Evolutionary conservation across 352 stramenopile genomes (phyloP).

Genomic region (Globisporangium barbulae): DNA sequence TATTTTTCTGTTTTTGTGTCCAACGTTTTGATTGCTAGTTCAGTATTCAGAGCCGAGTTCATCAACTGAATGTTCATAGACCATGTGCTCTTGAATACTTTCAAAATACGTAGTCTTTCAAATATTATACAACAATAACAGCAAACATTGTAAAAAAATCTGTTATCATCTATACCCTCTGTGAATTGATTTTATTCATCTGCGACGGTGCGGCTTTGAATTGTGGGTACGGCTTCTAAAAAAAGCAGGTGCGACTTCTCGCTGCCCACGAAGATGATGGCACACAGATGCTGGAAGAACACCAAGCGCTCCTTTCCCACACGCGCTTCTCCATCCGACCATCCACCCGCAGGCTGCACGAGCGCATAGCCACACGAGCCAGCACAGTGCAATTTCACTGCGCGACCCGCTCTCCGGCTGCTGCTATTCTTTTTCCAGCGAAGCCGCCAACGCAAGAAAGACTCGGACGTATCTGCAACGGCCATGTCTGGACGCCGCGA

Average conservation of each 20-base stretch:
- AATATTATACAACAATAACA: neutral
- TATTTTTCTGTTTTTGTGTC: conserved; percentile 6
- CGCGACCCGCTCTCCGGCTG: neutral
- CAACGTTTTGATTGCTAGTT: neutral
- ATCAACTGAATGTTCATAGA: neutral
- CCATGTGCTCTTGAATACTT: neutral
- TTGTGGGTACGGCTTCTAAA: conserved; percentile 10
- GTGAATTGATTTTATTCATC: neutral
- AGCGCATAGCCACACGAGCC: neutral
- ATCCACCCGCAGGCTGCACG: neutral
- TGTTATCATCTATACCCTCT: neutral
- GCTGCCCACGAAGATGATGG: neutral
- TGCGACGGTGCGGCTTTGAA: neutral
- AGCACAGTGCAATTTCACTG: neutral
- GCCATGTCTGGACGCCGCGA: conserved; percentile 9
- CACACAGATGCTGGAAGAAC: neutral
- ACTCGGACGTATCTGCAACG: neutral
- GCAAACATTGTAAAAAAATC: no score
- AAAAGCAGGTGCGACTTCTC: neutral
- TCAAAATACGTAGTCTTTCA: neutral
- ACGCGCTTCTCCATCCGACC: neutral
- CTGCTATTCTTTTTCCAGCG: neutral
- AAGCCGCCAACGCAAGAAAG: neutral
- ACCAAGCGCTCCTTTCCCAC: neutral
- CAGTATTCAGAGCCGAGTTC: conserved; percentile 1